phyloP scores from a whole-genome alignment of 75 land plant genomes.

The Picea glauca region DNA sequence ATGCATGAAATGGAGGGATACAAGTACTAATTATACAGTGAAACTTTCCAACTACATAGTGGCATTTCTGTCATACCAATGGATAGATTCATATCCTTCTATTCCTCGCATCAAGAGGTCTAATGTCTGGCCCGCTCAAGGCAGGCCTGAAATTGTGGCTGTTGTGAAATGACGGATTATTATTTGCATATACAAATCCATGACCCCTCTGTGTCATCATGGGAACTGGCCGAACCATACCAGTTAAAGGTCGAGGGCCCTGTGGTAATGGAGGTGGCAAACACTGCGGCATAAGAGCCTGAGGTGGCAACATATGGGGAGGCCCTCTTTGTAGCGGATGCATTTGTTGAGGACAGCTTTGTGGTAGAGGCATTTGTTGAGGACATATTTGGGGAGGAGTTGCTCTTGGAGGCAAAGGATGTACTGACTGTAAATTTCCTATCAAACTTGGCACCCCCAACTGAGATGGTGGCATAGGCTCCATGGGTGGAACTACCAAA shows the following conservation, averaged over 20 bases:
- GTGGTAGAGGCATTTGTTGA: background rate
- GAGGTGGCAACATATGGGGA: background rate
- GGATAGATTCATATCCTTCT: background rate
- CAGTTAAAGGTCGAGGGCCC: slow-evolving; percentile 5
- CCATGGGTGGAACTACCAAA: background rate
- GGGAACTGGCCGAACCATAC: slow-evolving; percentile 1
- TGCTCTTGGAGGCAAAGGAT: background rate
- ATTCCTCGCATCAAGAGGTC: slow-evolving; percentile 9
- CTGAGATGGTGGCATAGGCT: slow-evolving; percentile 1
- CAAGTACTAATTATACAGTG: too few species aligned
- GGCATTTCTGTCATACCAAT: too few species aligned
- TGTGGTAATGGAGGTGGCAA: background rate
- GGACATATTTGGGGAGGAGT: background rate
- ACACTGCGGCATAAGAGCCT: background rate
- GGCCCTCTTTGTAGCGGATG: background rate
- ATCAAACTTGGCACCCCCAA: background rate
- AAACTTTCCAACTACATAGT: too few species aligned
- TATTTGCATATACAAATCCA: background rate
- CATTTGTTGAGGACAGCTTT: background rate
- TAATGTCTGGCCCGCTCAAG: slow-evolving; percentile 7
- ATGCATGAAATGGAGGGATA: too few species aligned
- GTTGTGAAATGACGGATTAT: background rate
- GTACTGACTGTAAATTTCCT: background rate
- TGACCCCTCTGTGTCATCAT: background rate
- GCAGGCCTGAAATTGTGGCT: slow-evolving; percentile 11